phyloP scores from a whole-genome alignment of 176 grass and related monocot species.

The Oryza longistaminata region DNA sequence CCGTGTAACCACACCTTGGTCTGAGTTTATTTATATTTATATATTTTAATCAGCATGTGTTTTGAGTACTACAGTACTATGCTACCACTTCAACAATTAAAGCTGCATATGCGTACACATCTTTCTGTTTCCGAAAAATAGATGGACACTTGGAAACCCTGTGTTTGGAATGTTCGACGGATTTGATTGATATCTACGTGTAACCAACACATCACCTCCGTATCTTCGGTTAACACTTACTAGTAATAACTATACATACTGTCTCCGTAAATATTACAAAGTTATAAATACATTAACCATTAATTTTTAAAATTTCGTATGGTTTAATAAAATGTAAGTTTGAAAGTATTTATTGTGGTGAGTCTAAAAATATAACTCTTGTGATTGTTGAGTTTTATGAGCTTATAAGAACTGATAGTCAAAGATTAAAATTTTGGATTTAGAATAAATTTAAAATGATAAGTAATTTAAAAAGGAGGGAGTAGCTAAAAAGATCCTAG shows the following conservation, averaged over 20 bases:
- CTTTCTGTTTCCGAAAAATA: not conserved
- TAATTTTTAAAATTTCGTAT: no score
- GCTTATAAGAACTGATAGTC: no score
- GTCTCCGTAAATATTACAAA: no score
- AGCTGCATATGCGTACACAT: not conserved
- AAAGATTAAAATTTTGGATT: no score
- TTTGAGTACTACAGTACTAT: not conserved
- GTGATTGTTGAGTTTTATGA: no score
- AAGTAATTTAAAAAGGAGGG: no score
- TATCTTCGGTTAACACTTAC: not conserved
- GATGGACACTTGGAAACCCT: not conserved
- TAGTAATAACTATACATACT: not conserved
- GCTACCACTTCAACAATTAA: not conserved
- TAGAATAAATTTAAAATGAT: no score
- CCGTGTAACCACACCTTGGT: conserved; percentile 4
- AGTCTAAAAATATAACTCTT: no score
- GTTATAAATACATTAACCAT: no score
- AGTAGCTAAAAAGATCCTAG: not conserved
- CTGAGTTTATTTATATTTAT: not conserved
- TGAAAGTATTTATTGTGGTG: no score
- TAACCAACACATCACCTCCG: not conserved
- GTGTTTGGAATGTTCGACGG: not conserved
- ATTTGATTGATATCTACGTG: not conserved
- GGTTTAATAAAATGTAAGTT: no score
- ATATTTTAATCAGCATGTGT: not conserved